phyloP scores from a whole-genome alignment of 164 flowering plant genomes.

The Hamamelis virginiana region DNA sequence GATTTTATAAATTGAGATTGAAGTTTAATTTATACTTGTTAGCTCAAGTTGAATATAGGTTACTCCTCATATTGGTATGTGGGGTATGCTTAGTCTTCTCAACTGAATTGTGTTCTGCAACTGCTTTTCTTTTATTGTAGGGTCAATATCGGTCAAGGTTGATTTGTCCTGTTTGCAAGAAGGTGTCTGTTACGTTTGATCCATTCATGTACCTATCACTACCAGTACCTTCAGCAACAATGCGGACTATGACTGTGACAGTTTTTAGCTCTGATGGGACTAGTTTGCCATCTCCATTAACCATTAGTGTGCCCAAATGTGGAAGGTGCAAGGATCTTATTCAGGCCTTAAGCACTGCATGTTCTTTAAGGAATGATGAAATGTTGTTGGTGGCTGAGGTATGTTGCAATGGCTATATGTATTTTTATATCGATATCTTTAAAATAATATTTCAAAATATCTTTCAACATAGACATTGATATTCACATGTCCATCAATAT shows the following conservation, averaged over 20 bases:
- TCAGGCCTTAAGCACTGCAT: constrained; percentile 47
- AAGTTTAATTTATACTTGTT: no score
- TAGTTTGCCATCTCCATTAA: constrained; percentile 36
- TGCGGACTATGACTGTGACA: constrained; percentile 64
- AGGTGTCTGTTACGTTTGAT: constrained; percentile 68
- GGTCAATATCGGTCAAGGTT: constrained; percentile 72
- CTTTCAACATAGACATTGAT: no score
- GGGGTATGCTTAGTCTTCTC: no score
- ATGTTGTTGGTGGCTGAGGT: constrained; percentile 65
- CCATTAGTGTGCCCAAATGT: constrained; percentile 52
- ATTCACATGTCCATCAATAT: no score
- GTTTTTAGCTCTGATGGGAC: constrained; percentile 52
- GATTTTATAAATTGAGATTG: background rate
- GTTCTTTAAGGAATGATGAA: constrained; percentile 53
- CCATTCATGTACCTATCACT: constrained; percentile 77
- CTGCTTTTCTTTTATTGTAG: constrained; percentile 25
- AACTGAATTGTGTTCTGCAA: background rate
- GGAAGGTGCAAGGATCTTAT: constrained; percentile 60
- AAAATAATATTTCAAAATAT: no score
- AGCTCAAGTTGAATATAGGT: background rate
- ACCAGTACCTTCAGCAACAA: constrained; percentile 70
- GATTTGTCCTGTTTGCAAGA: constrained; percentile 65
- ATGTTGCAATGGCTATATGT: constrained; percentile 13
- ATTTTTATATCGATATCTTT: background rate
- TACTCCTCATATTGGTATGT: background rate